Conservation (phyloP, 2,329 filamentous ascomycete genomes). For the Pseudogymnoascus sp. region DNA sequence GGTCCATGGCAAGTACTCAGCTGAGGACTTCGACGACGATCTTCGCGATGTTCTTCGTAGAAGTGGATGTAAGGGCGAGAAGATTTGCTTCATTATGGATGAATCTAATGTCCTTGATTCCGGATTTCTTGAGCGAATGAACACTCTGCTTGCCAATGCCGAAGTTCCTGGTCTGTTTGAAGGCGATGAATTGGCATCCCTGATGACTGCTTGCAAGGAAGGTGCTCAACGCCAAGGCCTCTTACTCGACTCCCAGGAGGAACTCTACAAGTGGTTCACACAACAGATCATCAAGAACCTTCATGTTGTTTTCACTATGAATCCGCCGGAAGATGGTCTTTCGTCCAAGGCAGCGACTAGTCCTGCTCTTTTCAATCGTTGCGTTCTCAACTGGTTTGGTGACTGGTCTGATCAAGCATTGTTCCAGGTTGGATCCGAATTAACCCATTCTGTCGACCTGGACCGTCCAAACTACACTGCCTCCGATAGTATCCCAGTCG, state of each 20-base stretch:
- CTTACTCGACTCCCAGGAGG: slow-evolving; percentile 92
- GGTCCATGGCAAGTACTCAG: slow-evolving; percentile 96
- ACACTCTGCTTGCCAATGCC: slow-evolving; percentile 96
- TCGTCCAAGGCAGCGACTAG: slow-evolving; percentile 96
- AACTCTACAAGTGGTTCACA: slow-evolving; percentile 99
- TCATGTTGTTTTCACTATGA: slow-evolving; percentile 99
- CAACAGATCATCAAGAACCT: slow-evolving; percentile 98
- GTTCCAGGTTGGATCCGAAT: slow-evolving; percentile 93
- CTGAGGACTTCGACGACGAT: slow-evolving; percentile 98
- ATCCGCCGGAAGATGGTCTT: slow-evolving; percentile 89
- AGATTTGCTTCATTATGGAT: slow-evolving; percentile 99
- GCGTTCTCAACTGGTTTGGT: slow-evolving; percentile 98
- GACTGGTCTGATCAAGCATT: slow-evolving; percentile 99
- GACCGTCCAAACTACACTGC: slow-evolving; percentile 80
- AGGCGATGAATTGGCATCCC: slow-evolving; percentile 94
- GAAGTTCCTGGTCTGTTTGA: slow-evolving; percentile 98
- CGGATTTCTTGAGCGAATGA: slow-evolving; percentile 98
- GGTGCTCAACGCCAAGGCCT: slow-evolving; percentile 93
- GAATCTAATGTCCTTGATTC: slow-evolving; percentile 98
- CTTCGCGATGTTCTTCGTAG: slow-evolving; percentile 86
- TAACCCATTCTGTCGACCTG: slow-evolving; percentile 93
- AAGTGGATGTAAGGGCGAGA: slow-evolving; percentile 95
- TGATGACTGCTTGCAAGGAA: slow-evolving; percentile 99
- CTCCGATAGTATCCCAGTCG: slow-evolving; percentile 86
- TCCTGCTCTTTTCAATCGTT: slow-evolving; percentile 98